Percentiles rank a stretch among this genome's conserved stretches.
Evolutionary conservation across 148 eudicot species (phyloP).

Genomic region (Dysphania ambrosioides): DNA sequence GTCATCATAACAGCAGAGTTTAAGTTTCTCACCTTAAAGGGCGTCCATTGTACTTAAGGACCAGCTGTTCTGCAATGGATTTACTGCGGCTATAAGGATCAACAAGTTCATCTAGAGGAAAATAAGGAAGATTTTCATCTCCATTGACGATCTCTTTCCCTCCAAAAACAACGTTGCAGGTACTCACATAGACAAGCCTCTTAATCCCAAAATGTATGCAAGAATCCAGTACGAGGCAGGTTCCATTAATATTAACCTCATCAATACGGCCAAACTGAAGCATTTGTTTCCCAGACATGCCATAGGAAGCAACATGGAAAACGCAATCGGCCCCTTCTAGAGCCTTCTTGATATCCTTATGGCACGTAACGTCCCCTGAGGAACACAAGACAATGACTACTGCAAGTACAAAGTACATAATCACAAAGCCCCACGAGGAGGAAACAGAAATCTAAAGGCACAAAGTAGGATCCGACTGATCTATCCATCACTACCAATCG

Average conservation of each 20-base stretch:
- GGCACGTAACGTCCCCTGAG: slow-evolving; percentile 59
- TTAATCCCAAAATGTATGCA: slow-evolving; percentile 60
- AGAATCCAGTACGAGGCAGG: slow-evolving; percentile 69
- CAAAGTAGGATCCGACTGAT: too few species aligned
- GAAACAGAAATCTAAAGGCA: too few species aligned
- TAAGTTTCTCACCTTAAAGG: slow-evolving; percentile 58
- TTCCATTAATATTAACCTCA: slow-evolving; percentile 71
- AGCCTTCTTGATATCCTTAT: slow-evolving; percentile 69
- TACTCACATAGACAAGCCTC: slow-evolving; percentile 90
- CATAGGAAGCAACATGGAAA: slow-evolving; percentile 90
- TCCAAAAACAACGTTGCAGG: slow-evolving; percentile 77
- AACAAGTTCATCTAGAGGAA: slow-evolving; percentile 69
- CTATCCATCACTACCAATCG: too few species aligned
- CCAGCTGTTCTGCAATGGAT: slow-evolving; percentile 87
- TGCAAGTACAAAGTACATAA: neutral
- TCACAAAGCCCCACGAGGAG: neutral
- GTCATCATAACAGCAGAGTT: neutral
- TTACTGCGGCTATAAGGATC: slow-evolving; percentile 94
- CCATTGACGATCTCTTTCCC: slow-evolving; percentile 86
- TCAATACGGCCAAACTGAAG: slow-evolving; percentile 81
- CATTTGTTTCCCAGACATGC: slow-evolving; percentile 98
- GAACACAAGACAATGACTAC: slow-evolving; percentile 3
- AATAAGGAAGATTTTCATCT: slow-evolving; percentile 70
- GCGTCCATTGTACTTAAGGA: slow-evolving; percentile 73
- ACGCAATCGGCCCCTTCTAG: slow-evolving; percentile 78